Evolutionary conservation across 1,139 yeast species (phyloP).

Genomic region (Candida anutae): DNA sequence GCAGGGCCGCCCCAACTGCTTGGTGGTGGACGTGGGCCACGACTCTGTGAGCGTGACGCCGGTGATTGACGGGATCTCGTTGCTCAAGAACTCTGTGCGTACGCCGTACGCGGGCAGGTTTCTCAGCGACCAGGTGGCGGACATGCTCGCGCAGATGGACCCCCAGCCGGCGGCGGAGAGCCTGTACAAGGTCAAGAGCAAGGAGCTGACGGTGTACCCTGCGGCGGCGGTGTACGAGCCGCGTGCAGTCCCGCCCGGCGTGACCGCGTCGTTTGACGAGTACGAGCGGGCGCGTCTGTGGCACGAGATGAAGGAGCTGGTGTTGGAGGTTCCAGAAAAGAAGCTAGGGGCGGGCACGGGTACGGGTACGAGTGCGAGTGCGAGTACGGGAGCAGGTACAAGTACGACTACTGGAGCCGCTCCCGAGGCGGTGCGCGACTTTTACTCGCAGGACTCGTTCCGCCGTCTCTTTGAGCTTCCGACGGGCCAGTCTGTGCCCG

Average conservation of each 20-base stretch:
- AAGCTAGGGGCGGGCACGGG: slow-evolving; percentile 10
- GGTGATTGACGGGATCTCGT: slow-evolving; percentile 85
- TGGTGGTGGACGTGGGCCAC: slow-evolving; percentile 91
- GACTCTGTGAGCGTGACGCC: slow-evolving; percentile 82
- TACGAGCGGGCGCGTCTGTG: slow-evolving; percentile 26
- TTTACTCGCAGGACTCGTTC: slow-evolving; percentile 24
- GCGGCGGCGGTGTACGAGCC: slow-evolving; percentile 21
- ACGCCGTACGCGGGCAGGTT: slow-evolving; percentile 62
- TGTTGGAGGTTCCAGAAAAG: slow-evolving; percentile 48
- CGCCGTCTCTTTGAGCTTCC: slow-evolving; percentile 75
- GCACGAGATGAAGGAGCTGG: slow-evolving; percentile 62
- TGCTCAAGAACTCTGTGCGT: slow-evolving; percentile 62
- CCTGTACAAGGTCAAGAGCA: slow-evolving; percentile 13
- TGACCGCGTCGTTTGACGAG: slow-evolving; percentile 34
- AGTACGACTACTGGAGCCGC: slow-evolving; percentile 12
- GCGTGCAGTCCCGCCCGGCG: slow-evolving; percentile 20
- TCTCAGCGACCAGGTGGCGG: slow-evolving; percentile 39
- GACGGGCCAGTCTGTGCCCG: slow-evolving; percentile 41
- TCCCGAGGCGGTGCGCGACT: slow-evolving; percentile 16
- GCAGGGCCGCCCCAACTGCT: slow-evolving; percentile 86
- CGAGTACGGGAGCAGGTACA: no score
- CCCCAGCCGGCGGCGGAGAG: slow-evolving; percentile 16
- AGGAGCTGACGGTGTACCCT: slow-evolving; percentile 26
- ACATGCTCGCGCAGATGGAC: slow-evolving; percentile 14
- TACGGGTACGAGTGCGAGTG: no score